Percentiles rank a stretch among this genome's conserved stretches.
Evolutionary conservation across 306 rosid genomes (phyloP).

Genomic region (Glycine latifolia): DNA sequence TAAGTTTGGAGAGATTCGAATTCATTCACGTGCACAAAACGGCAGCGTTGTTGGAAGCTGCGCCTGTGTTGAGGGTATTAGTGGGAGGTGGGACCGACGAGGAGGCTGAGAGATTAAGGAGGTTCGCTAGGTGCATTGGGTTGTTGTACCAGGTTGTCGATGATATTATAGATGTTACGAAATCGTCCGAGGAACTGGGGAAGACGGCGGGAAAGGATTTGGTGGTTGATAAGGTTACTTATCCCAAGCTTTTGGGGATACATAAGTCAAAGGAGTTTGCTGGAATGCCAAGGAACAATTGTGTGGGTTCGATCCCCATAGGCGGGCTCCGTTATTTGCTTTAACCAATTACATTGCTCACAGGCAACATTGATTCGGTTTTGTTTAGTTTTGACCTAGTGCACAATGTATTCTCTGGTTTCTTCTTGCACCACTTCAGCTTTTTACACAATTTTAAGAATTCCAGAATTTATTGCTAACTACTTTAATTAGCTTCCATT

Average conservation of each 20-base stretch:
- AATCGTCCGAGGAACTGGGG: conserved; percentile 75
- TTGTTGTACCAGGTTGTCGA: conserved; percentile 86
- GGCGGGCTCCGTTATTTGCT: conserved; percentile 72
- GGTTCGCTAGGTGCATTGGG: conserved; percentile 69
- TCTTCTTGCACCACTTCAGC: too few relatives aligned
- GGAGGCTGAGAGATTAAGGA: conserved; percentile 63
- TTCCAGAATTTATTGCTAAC: too few relatives aligned
- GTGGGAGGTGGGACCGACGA: conserved; percentile 69
- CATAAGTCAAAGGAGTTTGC: conserved; percentile 74
- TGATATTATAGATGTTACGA: conserved; percentile 83
- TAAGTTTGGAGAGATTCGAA: conserved; percentile 61
- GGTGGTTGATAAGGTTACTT: conserved; percentile 75
- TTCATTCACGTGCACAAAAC: conserved; percentile 69
- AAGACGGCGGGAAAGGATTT: conserved; percentile 89
- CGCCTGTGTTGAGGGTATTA: conserved; percentile 75
- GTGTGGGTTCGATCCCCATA: conserved; percentile 54
- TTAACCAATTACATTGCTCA: conserved; percentile 69
- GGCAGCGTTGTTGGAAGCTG: conserved; percentile 68
- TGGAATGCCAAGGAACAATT: conserved; percentile 66
- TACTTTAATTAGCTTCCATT: too few relatives aligned
- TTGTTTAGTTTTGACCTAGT: too few relatives aligned
- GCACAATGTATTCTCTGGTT: too few relatives aligned
- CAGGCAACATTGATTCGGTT: too few relatives aligned
- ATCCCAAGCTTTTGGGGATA: conserved; percentile 77
- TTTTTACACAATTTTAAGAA: too few relatives aligned